Base-by-base conservation (phyloP, 2,329 filamentous ascomycete genomes). In the Fusarium falciforme region DNA sequence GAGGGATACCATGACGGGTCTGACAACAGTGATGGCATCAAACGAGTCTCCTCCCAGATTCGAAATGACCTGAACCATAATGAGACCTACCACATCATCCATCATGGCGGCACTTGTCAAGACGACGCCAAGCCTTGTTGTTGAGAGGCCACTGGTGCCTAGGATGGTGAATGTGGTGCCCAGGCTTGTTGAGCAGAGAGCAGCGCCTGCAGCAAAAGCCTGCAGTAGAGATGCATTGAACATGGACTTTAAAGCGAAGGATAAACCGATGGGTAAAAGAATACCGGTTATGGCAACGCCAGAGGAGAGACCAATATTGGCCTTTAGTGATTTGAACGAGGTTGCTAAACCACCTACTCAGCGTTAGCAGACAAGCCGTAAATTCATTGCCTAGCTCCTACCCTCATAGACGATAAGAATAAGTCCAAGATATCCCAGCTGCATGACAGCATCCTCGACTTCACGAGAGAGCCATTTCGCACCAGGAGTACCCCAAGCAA, bases 61-160 rank as follows among this genome's bases (percentile, higher is more conserved):
- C 0, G 92, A 89, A 25, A 96, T 92, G 54, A 96, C 88, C 73
- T 94, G 90, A 0, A 94, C 92, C 89, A 96, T 93, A 9, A 95
- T 89, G 11, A 96, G 83, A 0, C 93, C 93, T 2, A 93, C 88
- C 0, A 96, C 91, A 82, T 96, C 93, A 78, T 96, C 94, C 83
- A 96, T 89, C 89, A 96, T 93, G 0, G 93, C 94, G 1, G 93
- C 93, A 67, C 89, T 91, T 3, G 89, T 89, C 1, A 95, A 85
- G 0, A 96, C 89, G 82, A 90, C 66, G 83, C 94, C 87, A 6
- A 89, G 78, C 9, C 87, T 82, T 44, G 42, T 44, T 12, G 42
- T 49, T 2, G 79, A 79, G 5, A 87, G 81, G 0, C 85, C 85
- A 25, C 84, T 86, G 0, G 83, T 79, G 14, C 82, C 78, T 0